Base-by-base conservation (phyloP, 306 rosid genomes). In the Psophocarpus tetragonolobus region DNA sequence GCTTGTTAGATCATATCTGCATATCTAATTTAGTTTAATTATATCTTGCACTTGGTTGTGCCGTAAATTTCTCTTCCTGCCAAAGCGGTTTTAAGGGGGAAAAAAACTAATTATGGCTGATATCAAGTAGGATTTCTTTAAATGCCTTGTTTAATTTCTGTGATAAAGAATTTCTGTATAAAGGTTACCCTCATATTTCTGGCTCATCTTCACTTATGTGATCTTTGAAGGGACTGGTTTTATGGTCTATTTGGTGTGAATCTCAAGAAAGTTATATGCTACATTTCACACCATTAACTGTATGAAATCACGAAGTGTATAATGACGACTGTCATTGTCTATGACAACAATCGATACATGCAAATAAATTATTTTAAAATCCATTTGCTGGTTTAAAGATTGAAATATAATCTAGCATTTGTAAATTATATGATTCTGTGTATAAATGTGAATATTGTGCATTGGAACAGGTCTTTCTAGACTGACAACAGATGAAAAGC, bases 401-500 rank as follows among this genome's bases (percentile, higher is more conserved):
- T 57, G 12, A 11, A 42, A 41, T 45, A 58, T 44, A 44, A 58
- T 72, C 35, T 15, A 45, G 36, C 41, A 4, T 10, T 10, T 21
- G 11, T 56, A 13, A 65, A 26, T 61, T 60, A 12, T 48, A 17
- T 33, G 47, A 36, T 48, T 60, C 29, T 73, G 41, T 14, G 39
- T 36, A 30, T 18, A 50, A 61, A 14, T 23, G 56, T 50, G 38
- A 73, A 74, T n/a, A 4, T 38, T 50, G 15, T 78, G 75, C 32
- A 35, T 60, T 38, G 48, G 60, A 78, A 74, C 85, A 92, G 98
- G 98, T 60, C 97, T 94, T 69, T 94, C 97, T 11, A 87, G 97
- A 83, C 38, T 85, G 75, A 94, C 95, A 17, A 88, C 95, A 20
- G 95, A 95, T 50, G 91, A 90, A 70, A 95, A 92, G 70, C 95